Evolutionary conservation across 306 rosid species (phyloP), one percentile per base, ranked within the genome.

Genomic region (Vachellia collinsii): DNA sequence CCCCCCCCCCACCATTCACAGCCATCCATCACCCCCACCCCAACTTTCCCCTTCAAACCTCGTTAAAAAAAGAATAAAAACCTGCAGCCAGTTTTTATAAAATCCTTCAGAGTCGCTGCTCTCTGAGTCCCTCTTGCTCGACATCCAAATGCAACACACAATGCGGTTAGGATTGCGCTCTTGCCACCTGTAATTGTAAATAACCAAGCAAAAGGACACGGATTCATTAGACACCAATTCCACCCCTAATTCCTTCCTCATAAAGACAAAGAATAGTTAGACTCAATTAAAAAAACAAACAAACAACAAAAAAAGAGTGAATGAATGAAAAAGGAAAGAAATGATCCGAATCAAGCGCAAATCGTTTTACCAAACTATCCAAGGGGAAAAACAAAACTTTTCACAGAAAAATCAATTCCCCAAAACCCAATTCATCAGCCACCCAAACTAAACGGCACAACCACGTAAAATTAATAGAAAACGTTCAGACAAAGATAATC

Each of bases 51-150:
- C 44, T 51, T 51, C 58, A 51, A 16, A 51, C 58, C 8, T 4
- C 22, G 58, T 51, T 17, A 51, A 34, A 9, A 53, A 79, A 17
- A 9, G 39, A 61, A 1, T 13, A 20, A 1, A 72, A 59, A 94
- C 98, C 97, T 88, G 86, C 94, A 82, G 77, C 94, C 94, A 75
- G 83, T 92, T 87, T 94, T 94, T 39, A 94, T 90, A 78, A 94
- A 90, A 69, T 94, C 95, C 87, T 92, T 91, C 74, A 94, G 78
- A 41, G 93, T 84, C 1, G 94, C 74, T 3, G 93, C 97, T 58
- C 97, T 91, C 68, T 92, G 97, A 63, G 98, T 94, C 42, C 92
- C 97, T 86, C 86, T 91, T 25, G 97, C 97, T 80, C 97, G 94
- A 82, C 92, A 88, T 37, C 98, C 98, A 70, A 94, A 94, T 39